Percentiles rank a stretch among this genome's conserved stretches.
These are phyloP conservation scores for Cymodocea nodosa DNA, from an alignment of 116 monocot genomes.

Conservation along the genomic window DNA sequence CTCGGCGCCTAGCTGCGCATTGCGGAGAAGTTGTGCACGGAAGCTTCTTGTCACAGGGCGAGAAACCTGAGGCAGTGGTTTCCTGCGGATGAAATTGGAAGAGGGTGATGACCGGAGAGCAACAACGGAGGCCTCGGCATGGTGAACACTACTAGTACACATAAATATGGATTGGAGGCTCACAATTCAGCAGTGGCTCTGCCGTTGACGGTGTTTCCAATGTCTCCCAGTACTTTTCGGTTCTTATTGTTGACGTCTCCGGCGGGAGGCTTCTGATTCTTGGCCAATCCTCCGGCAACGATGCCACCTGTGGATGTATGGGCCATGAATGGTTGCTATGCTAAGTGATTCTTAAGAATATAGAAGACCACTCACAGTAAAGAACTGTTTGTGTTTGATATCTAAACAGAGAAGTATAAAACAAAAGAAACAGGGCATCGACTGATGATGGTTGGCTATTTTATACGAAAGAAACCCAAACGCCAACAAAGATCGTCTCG, in stretches of 20 bases:
- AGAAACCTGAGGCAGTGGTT: slow-evolving; percentile 24
- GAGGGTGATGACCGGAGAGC: background rate
- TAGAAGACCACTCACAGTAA: no score
- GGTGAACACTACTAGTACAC: no score
- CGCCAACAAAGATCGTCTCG: background rate
- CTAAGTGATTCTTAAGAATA: no score
- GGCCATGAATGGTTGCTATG: background rate
- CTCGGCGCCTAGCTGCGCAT: slow-evolving; percentile 21
- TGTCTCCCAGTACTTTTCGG: slow-evolving; percentile 50
- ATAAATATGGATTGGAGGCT: background rate
- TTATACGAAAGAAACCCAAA: background rate
- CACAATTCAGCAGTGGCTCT: slow-evolving; percentile 15
- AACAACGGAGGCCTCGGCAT: background rate
- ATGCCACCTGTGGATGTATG: background rate
- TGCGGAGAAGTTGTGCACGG: slow-evolving; percentile 53
- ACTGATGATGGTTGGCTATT: no score
- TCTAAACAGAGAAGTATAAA: no score
- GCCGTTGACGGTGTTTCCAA: slow-evolving; percentile 38
- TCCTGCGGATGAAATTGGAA: slow-evolving; percentile 7
- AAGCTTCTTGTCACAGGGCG: slow-evolving; percentile 70
- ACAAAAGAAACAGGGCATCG: no score
- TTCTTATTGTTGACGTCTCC: slow-evolving; percentile 15
- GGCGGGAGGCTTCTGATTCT: slow-evolving; percentile 5
- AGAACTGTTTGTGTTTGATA: no score
- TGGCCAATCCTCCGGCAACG: background rate